Base-by-base conservation (phyloP, 257 asterid species). In the Nicotiana tomentosiformis region DNA sequence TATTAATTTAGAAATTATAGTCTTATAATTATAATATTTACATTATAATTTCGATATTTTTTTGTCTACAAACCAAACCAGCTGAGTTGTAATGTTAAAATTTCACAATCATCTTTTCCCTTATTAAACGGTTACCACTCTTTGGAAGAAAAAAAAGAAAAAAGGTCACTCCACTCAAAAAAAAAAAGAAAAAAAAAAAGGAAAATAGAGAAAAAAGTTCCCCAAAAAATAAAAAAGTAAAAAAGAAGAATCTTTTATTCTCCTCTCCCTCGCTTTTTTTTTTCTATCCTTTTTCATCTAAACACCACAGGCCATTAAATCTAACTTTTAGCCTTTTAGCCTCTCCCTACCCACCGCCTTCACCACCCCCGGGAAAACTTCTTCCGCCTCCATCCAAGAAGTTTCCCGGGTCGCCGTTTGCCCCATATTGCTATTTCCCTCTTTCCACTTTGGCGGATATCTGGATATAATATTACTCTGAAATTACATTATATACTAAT, bases 361-460 rank as follows among this genome's bases (percentile, higher is more conserved):
- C n/a, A 43, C 18, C 18, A 56, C 58, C 20, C 78, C 78, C 78
- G 60, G 78, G 60, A 43, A 20, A 72, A 43, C 74, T 69, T 69
- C 77, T 23, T 46, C 77, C 35, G 23, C 4, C 60, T 12, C n/a
- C 78, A 72, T 46, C 37, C 33, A 3, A 46, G 78, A 72, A 46
- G 78, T 72, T 72, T 72, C 78, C 78, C 78, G 78, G 78, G 78
- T 72, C 60, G 33, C 58, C 14, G 35, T 43, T 32, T 39, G 60
- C 14, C 7, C 37, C 37, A n/a, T 43, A 20, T 72, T 72, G 7
- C 49, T 66, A 15, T 66, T 66, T 32, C 57, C 78, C 78, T 43
- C 78, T 70, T 70, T 51, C 30, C n/a, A 4, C 6, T 66, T 62
- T 62, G 18, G 35, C 1, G 68, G 35, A 23, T 62, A n/a, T 14